phyloP scores from a whole-genome alignment of 2,329 filamentous ascomycete species.

The Furcasterigmium furcatum region DNA sequence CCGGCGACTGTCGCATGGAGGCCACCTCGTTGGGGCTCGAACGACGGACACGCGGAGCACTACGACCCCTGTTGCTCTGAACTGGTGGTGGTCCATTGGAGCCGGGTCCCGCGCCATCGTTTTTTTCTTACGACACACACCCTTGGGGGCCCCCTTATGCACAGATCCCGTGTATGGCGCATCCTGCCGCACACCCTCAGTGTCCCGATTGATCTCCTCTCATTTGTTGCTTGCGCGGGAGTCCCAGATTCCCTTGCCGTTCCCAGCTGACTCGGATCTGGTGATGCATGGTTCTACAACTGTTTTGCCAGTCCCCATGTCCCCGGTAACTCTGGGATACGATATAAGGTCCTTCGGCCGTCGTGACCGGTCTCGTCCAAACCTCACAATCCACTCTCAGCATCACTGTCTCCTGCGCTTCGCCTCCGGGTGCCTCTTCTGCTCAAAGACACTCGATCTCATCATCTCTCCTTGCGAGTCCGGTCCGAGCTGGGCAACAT shows the following conservation, averaged over 20 bases:
- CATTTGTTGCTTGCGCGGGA: not conserved
- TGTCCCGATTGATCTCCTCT: not conserved
- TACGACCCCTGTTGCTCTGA: no score
- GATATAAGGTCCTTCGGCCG: slow-evolving; percentile 2
- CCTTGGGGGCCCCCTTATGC: slow-evolving; percentile 1
- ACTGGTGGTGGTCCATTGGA: no score
- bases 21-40: no score
- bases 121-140: not conserved
- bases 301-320: not conserved
- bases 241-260: not conserved
- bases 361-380: not conserved
- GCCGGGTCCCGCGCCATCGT: not conserved
- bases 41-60: no score
- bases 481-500: no score
- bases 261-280: slow-evolving; percentile 1
- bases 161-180: not conserved
- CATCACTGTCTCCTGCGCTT: no score
- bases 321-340: not conserved
- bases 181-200: not conserved
- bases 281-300: slow-evolving; percentile 1
- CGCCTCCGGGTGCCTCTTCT: no score
- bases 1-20: not conserved
- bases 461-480: no score
- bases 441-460: no score
- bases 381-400: no score